Evolutionary conservation across 768 basidiomycete genomes (phyloP).

Genomic region (Suillus clintonianus): DNA sequence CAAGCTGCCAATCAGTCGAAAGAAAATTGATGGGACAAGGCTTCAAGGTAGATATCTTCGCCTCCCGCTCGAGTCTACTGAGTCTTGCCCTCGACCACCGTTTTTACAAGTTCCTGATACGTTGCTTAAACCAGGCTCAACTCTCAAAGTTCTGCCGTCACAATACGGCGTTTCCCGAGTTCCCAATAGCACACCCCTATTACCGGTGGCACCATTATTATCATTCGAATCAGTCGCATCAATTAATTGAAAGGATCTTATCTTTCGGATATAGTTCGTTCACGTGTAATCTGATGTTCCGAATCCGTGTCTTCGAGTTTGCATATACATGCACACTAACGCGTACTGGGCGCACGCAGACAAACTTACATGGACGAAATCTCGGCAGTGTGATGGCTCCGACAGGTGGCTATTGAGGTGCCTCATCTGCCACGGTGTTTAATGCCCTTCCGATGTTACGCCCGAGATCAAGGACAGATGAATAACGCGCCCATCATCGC

Average conservation of each 20-base stretch:
- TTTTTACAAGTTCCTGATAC: not conserved
- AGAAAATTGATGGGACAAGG: not conserved
- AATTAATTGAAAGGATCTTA: not conserved
- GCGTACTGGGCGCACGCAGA: not conserved
- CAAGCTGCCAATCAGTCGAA: not conserved
- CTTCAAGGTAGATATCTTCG: not conserved
- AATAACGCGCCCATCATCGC: not conserved
- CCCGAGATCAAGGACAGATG: not conserved
- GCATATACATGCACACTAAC: not conserved
- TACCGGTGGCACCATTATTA: not conserved
- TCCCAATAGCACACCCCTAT: no score
- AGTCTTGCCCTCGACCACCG: no score
- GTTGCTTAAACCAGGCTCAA: not conserved
- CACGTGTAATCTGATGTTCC: not conserved
- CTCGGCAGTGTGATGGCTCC: not conserved
- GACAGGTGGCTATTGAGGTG: not conserved
- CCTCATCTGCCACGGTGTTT: not conserved
- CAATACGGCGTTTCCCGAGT: not conserved
- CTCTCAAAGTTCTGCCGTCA: not conserved
- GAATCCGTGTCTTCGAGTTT: not conserved
- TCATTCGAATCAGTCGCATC: not conserved
- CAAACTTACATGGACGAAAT: not conserved
- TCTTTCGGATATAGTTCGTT: not conserved
- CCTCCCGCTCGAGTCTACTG: no score
- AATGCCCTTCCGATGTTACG: not conserved